Conservation (phyloP, 768 basidiomycete genomes). For the Suillus clintonianus region DNA sequence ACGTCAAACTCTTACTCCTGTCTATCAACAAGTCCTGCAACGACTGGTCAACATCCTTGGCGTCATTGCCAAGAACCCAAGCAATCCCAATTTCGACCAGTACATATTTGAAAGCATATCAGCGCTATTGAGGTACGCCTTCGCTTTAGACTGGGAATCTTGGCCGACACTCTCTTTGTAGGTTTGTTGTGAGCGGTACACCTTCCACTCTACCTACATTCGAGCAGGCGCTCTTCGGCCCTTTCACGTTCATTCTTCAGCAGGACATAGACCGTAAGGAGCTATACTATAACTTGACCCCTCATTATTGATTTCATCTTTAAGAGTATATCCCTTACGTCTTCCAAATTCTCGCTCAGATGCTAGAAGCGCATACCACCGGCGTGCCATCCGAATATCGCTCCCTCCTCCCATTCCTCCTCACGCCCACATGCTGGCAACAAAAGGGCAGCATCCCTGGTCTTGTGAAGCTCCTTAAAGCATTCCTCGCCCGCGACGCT, state of each 20-base stretch:
- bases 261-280: constrained; percentile 88
- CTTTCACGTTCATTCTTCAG: constrained; percentile 85
- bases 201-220: constrained; percentile 70
- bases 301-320: background rate
- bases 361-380: constrained; percentile 77
- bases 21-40: constrained; percentile 62
- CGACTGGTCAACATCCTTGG: constrained; percentile 84
- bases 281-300: background rate
- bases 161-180: constrained; percentile 26
- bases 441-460: constrained; percentile 95
- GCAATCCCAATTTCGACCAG: constrained; percentile 97
- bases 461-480: constrained; percentile 83
- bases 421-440: constrained; percentile 87
- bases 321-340: constrained; percentile 96
- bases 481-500: constrained; percentile 76
- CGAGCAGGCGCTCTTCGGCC: constrained; percentile 80
- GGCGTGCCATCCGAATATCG: constrained; percentile 78
- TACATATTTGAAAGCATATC: constrained; percentile 96
- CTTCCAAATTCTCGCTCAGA: constrained; percentile 95
- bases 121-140: constrained; percentile 77
- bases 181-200: constrained; percentile 79
- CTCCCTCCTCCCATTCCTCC: constrained; percentile 74
- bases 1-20: constrained; percentile 71
- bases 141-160: background rate
- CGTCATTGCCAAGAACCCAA: constrained; percentile 91